These are phyloP conservation scores for Trichoderma pleuroti DNA, from an alignment of 2,329 filamentous ascomycete species.

Conservation along the genomic window DNA sequence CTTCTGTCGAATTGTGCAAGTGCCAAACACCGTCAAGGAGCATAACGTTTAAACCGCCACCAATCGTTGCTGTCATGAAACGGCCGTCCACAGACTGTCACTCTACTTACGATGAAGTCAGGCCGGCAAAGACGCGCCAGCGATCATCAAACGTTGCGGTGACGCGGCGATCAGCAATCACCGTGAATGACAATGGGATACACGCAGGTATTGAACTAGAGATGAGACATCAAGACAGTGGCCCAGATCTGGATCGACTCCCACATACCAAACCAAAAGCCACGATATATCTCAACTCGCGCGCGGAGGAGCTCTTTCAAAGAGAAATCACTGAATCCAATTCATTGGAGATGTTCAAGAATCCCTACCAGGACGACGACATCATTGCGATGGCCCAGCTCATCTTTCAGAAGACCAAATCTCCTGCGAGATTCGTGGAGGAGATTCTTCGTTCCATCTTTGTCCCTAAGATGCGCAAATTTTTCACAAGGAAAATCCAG, in stretches of 20 bases:
- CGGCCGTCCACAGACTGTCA: not conserved
- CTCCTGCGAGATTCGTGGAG: not conserved
- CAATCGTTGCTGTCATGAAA: not conserved
- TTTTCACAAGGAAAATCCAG: not conserved
- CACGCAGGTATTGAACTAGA: not conserved
- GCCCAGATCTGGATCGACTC: not conserved
- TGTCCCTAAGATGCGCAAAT: not conserved
- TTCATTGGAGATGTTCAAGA: not conserved
- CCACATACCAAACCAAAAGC: not conserved
- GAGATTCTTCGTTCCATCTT: not conserved
- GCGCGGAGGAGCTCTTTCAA: not conserved
- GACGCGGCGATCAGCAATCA: not conserved
- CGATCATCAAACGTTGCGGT: not conserved
- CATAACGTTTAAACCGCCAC: not conserved
- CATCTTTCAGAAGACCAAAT: not conserved
- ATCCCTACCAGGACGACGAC: not conserved
- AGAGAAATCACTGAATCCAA: not conserved
- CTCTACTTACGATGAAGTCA: not conserved
- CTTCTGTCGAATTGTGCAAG: not conserved
- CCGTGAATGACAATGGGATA: not conserved
- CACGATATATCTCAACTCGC: not conserved
- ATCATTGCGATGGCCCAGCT: not conserved
- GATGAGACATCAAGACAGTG: not conserved
- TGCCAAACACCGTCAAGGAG: not conserved
- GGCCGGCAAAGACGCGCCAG: not conserved